Percentiles rank a stretch among this genome's conserved stretches.
These are phyloP conservation scores for Halophytophthora batemanensis DNA, from an alignment of 352 stramenopile genomes.

Conservation along the genomic window DNA sequence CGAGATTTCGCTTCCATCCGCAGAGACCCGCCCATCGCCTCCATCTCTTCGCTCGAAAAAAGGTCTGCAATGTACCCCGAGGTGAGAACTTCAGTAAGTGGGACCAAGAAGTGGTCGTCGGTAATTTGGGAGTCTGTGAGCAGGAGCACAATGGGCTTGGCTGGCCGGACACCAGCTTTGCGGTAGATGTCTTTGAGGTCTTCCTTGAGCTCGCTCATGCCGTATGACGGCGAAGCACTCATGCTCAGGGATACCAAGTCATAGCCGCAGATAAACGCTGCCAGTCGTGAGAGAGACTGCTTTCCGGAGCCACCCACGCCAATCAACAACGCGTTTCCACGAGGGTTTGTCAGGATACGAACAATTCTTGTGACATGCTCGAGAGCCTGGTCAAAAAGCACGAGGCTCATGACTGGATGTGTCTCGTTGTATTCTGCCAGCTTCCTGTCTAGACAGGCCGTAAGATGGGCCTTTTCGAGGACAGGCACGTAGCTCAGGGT, in stretches of 20 bases:
- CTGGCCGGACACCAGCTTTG: conserved; percentile 82
- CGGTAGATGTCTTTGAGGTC: conserved; percentile 89
- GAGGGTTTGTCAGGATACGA: conserved; percentile 70
- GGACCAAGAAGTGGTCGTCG: conserved; percentile 85
- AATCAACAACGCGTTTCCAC: conserved; percentile 84
- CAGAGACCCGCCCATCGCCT: conserved; percentile 77
- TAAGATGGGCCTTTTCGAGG: conserved; percentile 50
- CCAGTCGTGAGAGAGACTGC: conserved; percentile 87
- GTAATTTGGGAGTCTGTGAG: conserved; percentile 88
- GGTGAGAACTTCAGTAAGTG: conserved; percentile 83
- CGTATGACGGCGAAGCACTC: conserved; percentile 56
- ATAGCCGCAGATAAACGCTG: conserved; percentile 86
- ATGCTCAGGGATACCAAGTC: conserved; percentile 62
- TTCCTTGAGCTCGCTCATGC: conserved; percentile 78
- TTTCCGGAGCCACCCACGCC: conserved; percentile 86
- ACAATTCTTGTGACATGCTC: conserved; percentile 88
- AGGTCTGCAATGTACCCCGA: conserved; percentile 78
- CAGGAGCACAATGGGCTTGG: conserved; percentile 84
- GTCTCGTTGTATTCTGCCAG: conserved; percentile 90
- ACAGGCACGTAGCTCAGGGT: conserved; percentile 49
- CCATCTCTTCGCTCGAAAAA: conserved; percentile 87
- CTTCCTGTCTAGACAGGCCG: conserved; percentile 51
- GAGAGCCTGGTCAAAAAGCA: conserved; percentile 91
- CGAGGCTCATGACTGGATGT: conserved; percentile 91
- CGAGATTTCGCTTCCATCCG: conserved; percentile 79